These are phyloP conservation scores for Penicillium silybi DNA, from an alignment of 495 filamentous ascomycete genomes.

Conservation along the genomic window DNA sequence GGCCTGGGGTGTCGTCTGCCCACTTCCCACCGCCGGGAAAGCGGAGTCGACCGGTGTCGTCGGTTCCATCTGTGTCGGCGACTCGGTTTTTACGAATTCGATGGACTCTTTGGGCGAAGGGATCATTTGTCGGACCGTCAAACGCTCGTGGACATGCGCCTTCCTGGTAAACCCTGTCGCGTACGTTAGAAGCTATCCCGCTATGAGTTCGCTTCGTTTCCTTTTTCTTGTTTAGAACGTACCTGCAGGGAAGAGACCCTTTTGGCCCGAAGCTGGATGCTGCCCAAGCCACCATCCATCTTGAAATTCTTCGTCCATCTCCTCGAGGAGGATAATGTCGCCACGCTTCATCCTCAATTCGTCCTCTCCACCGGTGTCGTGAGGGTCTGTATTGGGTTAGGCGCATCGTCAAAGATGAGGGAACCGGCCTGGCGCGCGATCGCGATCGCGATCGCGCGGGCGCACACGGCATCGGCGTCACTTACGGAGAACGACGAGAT, in stretches of 20 bases:
- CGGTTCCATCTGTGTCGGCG: slow-evolving; percentile 22
- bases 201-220: not conserved
- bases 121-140: slow-evolving; percentile 7
- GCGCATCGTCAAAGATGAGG: slow-evolving; percentile 4
- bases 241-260: slow-evolving; percentile 90
- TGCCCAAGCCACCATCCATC: slow-evolving; percentile 97
- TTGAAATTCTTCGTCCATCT: slow-evolving; percentile 94
- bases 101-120: slow-evolving; percentile 3
- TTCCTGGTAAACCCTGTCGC: slow-evolving; percentile 22
- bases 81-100: slow-evolving; percentile 18
- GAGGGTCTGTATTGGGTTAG: slow-evolving; percentile 59
- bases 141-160: slow-evolving; percentile 9
- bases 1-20: slow-evolving; percentile 45
- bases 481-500: slow-evolving; percentile 75
- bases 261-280: slow-evolving; percentile 68
- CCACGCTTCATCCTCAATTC: slow-evolving; percentile 85
- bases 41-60: slow-evolving; percentile 14
- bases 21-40: slow-evolving; percentile 26
- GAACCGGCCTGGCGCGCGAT: not conserved
- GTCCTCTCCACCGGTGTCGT: slow-evolving; percentile 78
- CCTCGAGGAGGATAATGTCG: slow-evolving; percentile 85
- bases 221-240: slow-evolving; percentile 21
- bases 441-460: slow-evolving; percentile 10
- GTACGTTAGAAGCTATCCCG: not conserved
- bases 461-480: slow-evolving; percentile 21